Percentiles rank a stretch among this genome's conserved stretches.
Evolutionary conservation across 495 filamentous ascomycete species (phyloP).

Genomic region (Hypoxylon fuscum): DNA sequence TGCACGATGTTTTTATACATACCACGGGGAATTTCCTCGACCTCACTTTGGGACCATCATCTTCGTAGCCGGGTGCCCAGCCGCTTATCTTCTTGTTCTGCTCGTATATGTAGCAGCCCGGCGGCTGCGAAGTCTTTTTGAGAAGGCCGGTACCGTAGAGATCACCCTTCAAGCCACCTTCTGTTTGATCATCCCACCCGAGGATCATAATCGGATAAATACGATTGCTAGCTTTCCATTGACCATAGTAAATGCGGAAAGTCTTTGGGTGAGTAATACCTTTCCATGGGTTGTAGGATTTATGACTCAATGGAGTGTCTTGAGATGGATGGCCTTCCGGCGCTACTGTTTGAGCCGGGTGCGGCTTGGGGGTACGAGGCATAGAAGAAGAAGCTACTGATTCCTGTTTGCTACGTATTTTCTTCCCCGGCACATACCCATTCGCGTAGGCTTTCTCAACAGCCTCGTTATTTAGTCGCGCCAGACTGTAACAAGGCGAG

Average conservation of each 20-base stretch:
- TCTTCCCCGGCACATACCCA: constrained; percentile 48
- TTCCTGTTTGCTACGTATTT: too few relatives aligned
- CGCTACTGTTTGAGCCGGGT: neutral
- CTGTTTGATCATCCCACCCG: constrained; percentile 45
- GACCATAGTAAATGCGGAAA: constrained; percentile 48
- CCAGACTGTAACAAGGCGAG: too few relatives aligned
- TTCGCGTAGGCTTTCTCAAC: constrained; percentile 39
- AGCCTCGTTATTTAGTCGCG: constrained; percentile 47
- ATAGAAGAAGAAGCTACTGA: too few relatives aligned
- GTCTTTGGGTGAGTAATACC: constrained; percentile 34
- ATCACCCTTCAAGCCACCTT: constrained; percentile 45
- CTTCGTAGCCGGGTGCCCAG: constrained; percentile 53
- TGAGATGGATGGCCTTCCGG: neutral
- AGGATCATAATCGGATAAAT: constrained; percentile 53
- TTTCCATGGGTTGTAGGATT: neutral
- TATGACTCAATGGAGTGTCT: neutral
- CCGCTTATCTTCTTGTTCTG: constrained; percentile 43
- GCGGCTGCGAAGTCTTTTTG: constrained; percentile 24
- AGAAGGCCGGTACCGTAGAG: constrained; percentile 48
- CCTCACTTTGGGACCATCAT: constrained; percentile 44
- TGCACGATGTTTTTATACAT: too few relatives aligned
- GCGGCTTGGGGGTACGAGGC: neutral
- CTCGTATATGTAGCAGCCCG: constrained; percentile 49
- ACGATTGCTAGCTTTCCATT: constrained; percentile 36
- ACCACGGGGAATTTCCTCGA: constrained; percentile 54